phyloP scores from a whole-genome alignment of 495 filamentous ascomycete genomes.

The Penicillium subrubescens region DNA sequence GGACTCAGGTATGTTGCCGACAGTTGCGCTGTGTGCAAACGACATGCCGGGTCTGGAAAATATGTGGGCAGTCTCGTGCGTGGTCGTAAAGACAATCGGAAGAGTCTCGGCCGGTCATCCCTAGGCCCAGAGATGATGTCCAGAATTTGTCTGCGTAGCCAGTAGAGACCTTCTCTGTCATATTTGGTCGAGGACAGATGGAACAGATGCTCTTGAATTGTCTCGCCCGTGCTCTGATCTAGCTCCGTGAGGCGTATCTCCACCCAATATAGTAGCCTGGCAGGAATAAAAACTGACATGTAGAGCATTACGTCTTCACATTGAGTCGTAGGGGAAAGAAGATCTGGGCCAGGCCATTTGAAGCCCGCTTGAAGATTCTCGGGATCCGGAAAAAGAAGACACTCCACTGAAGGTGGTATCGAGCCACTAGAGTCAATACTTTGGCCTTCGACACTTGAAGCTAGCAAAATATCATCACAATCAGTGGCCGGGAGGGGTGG shows the following conservation, averaged over 20 bases:
- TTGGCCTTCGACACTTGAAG: background rate
- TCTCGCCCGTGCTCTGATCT: too few species aligned
- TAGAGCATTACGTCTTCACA: too few species aligned
- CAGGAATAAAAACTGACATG: background rate
- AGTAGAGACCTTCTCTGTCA: too few species aligned
- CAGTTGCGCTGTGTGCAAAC: background rate
- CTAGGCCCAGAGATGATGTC: too few species aligned
- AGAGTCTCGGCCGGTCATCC: background rate
- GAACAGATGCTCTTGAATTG: too few species aligned
- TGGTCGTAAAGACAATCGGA: background rate
- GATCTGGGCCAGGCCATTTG: background rate
- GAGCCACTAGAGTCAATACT: background rate
- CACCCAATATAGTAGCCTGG: too few species aligned
- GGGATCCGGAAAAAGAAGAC: background rate
- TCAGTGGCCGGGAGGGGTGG: background rate
- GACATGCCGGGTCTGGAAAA: background rate
- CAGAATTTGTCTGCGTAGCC: too few species aligned
- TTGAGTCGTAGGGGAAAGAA: too few species aligned
- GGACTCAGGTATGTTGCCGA: background rate
- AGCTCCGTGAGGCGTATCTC: too few species aligned
- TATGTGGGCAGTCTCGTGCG: background rate
- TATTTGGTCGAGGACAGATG: too few species aligned
- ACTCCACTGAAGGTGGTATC: background rate
- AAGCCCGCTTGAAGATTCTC: background rate
- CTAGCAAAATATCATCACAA: background rate